phyloP scores from a whole-genome alignment of 2,329 filamentous ascomycete genomes.

The Tolypocladium ophioglossoides region DNA sequence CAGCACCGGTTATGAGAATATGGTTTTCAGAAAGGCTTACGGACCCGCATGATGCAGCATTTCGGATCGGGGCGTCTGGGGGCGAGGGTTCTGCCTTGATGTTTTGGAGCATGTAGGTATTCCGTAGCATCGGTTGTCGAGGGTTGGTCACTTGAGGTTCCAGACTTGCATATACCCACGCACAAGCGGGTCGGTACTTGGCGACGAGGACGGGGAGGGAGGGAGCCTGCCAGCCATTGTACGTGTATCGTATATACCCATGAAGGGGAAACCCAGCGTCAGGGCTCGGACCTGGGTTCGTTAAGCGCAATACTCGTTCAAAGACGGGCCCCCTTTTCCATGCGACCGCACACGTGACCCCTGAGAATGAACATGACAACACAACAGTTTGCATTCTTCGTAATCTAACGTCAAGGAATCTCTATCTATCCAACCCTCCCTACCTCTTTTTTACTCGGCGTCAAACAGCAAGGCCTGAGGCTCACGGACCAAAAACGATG shows the following conservation, averaged over 20 bases:
- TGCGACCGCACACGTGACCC: too few relatives aligned
- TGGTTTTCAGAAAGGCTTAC: background rate
- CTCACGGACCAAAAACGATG: constrained; percentile 5
- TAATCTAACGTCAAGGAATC: background rate
- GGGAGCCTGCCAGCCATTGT: background rate
- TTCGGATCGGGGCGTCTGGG: background rate
- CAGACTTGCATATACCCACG: constrained; percentile 12
- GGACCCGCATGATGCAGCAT: background rate
- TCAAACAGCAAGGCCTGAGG: constrained; percentile 9
- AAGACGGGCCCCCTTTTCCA: too few relatives aligned
- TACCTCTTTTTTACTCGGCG: background rate
- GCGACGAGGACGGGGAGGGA: background rate
- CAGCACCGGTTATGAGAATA: background rate
- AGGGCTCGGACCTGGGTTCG: background rate
- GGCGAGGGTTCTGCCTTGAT: background rate
- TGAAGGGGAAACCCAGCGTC: background rate
- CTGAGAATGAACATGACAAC: background rate
- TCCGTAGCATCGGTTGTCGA: constrained; percentile 1
- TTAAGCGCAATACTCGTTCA: background rate
- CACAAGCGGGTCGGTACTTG: background rate
- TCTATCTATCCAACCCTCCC: background rate
- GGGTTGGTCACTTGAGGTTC: background rate
- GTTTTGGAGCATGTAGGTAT: background rate
- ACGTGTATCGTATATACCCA: background rate
- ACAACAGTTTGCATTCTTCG: background rate